Evolutionary conservation across 1,284 basidiomycete species (phyloP).

Genomic region (Limonomyces culmigenus): DNA sequence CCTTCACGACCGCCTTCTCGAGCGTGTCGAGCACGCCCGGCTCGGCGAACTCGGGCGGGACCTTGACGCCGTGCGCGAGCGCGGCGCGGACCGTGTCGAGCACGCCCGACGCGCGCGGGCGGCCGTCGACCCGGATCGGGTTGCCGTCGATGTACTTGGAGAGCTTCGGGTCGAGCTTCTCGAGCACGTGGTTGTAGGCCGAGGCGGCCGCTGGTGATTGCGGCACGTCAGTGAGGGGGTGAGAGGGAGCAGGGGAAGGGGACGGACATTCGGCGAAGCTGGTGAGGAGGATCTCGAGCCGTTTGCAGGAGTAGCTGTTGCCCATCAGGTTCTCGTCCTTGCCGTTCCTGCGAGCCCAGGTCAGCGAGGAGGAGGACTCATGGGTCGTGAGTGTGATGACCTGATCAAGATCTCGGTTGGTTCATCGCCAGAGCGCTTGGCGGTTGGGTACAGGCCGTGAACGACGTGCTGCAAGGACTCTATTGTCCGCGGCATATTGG

Average conservation of each 20-base stretch:
- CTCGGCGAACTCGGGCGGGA: slow-evolving; percentile 56
- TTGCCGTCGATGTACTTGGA: slow-evolving; percentile 57
- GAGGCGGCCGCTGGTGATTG: slow-evolving; percentile 38
- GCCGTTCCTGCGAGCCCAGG: slow-evolving; percentile 27
- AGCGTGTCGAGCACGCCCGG: slow-evolving; percentile 36
- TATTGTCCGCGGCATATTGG: slow-evolving; percentile 63
- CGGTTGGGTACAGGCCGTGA: slow-evolving; percentile 49
- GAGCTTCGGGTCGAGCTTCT: slow-evolving; percentile 43
- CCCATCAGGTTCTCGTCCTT: slow-evolving; percentile 63
- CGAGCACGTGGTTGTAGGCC: slow-evolving; percentile 48
- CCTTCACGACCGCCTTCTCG: slow-evolving; percentile 56
- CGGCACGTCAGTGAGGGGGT: not conserved
- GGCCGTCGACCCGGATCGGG: slow-evolving; percentile 58
- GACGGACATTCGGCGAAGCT: slow-evolving; percentile 40
- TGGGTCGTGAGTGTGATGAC: slow-evolving; percentile 16
- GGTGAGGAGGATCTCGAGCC: slow-evolving; percentile 42
- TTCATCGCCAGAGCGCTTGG: slow-evolving; percentile 25
- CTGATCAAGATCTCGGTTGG: slow-evolving; percentile 39
- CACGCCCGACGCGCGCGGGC: slow-evolving; percentile 64
- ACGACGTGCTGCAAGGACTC: slow-evolving; percentile 64
- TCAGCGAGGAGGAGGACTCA: not conserved
- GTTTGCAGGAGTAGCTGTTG: slow-evolving; percentile 50
- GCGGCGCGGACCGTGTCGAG: slow-evolving; percentile 64
- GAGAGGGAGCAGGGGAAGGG: not conserved
- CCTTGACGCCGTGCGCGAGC: slow-evolving; percentile 48